Evolutionary conservation across 1,139 yeast genomes (phyloP), one percentile per base, ranked within the genome.

Genomic region (Citeromyces hawaiiensis): DNA sequence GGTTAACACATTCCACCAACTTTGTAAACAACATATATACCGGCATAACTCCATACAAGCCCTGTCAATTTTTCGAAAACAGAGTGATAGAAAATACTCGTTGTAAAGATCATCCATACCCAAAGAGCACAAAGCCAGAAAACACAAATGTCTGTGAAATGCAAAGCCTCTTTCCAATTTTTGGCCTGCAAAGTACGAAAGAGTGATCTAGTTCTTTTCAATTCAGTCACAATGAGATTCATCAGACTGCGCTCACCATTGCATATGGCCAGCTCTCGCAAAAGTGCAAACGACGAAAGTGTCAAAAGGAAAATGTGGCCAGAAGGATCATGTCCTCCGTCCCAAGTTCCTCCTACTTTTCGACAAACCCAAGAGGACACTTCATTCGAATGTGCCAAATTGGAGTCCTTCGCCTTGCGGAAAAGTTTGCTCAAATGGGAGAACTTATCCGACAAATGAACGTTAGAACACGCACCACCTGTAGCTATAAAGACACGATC

Each of bases 291-390:
- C 14, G 85, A 73, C 42, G 91, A 72, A 45, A 85, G 80, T 3
- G 83, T 74, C 42, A 91, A 60, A 37, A 91, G 56, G 50, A 88
- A 91, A 0, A 86, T 83, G 55, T 91, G 98, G 0, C 98, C 98
- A 45, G 93, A 81, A 11, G 97, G 95, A 60, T 91, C 98, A 53
- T 86, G 95, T 0, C 98, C 98, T 1, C 96, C 96, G 8, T 54
- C 55, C 98, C 97, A 88, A 3, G 61, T 48, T 0, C 96, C 96
- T 18, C 72, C 74, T 17, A 72, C 48, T 21, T 61, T 52, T 36
- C 87, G 63, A 53, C 96, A 87, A 4, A 62, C 60, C 36, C 43
- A 45, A 13, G 56, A 52, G 29, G 52, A 47, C 27, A 50, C 32
- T 11, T 19, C 27, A 7, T 13, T 23, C 9, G 32, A 27, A 13